These are phyloP conservation scores for Penicillium sp. DNA, from an alignment of 2,329 filamentous ascomycete species.

Conservation along the genomic window DNA sequence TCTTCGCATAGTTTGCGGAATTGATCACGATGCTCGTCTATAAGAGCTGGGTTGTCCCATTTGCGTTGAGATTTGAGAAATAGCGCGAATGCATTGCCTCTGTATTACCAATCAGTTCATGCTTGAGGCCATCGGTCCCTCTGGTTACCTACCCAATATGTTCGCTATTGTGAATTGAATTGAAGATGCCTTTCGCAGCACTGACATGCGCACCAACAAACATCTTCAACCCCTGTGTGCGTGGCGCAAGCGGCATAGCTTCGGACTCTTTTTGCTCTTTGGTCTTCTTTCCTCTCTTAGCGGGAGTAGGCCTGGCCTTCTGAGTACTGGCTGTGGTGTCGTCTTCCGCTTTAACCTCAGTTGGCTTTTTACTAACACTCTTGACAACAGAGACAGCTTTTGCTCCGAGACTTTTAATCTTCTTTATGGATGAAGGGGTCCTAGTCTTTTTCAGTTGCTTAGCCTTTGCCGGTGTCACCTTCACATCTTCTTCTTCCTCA, in stretches of 20 bases:
- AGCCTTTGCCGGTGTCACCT: constrained; percentile 1
- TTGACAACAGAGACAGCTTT: background rate
- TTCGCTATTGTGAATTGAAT: constrained; percentile 73
- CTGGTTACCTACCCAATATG: constrained; percentile 62
- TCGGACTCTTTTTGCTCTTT: constrained; percentile 56
- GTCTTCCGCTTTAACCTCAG: constrained; percentile 9
- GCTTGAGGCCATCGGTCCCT: background rate
- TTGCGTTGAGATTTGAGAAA: constrained; percentile 97
- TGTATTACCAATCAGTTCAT: constrained; percentile 22
- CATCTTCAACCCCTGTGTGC: constrained; percentile 73
- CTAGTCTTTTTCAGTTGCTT: constrained; percentile 15
- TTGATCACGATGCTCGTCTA: constrained; percentile 63
- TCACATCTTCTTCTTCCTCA: constrained; percentile 15
- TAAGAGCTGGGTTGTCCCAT: constrained; percentile 80
- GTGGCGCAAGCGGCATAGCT: constrained; percentile 63
- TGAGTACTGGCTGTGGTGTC: constrained; percentile 48
- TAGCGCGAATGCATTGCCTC: constrained; percentile 88
- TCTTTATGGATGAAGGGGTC: constrained; percentile 11
- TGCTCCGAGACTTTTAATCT: background rate
- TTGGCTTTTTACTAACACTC: background rate
- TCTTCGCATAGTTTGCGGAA: constrained; percentile 69
- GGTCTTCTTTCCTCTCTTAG: constrained; percentile 54
- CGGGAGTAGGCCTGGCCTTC: constrained; percentile 39
- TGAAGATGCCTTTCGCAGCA: constrained; percentile 81
- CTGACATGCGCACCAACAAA: constrained; percentile 92